These are phyloP conservation scores for Leccinum pachyderme DNA, from an alignment of 1,284 basidiomycete genomes.

Conservation along the genomic window DNA sequence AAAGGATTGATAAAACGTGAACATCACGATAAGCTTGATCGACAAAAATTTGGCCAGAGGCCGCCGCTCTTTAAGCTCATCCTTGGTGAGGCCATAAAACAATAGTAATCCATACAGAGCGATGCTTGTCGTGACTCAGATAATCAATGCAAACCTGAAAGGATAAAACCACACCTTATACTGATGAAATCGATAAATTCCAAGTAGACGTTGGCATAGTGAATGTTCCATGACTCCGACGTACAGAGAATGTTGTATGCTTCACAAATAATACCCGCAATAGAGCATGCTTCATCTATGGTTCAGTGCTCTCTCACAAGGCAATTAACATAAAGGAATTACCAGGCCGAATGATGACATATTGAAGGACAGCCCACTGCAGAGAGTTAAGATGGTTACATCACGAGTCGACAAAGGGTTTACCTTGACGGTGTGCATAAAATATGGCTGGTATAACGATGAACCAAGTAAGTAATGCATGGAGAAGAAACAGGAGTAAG, in stretches of 20 bases:
- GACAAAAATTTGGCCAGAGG: slow-evolving; percentile 81
- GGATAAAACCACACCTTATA: slow-evolving; percentile 56
- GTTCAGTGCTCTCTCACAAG: slow-evolving; percentile 32
- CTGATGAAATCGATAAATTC: slow-evolving; percentile 72
- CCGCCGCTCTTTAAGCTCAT: slow-evolving; percentile 71
- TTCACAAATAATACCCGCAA: slow-evolving; percentile 77
- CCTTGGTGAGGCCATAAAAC: slow-evolving; percentile 79
- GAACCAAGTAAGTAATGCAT: slow-evolving; percentile 4
- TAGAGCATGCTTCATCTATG: slow-evolving; percentile 39
- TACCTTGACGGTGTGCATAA: slow-evolving; percentile 85
- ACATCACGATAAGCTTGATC: slow-evolving; percentile 86
- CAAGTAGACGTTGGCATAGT: slow-evolving; percentile 73
- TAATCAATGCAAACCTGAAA: background rate
- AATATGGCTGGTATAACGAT: slow-evolving; percentile 57
- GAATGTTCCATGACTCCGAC: slow-evolving; percentile 53
- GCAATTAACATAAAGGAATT: background rate
- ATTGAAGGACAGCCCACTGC: slow-evolving; percentile 82
- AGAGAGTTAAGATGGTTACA: slow-evolving; percentile 1
- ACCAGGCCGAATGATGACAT: slow-evolving; percentile 78
- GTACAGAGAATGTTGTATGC: slow-evolving; percentile 65
- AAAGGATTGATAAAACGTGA: slow-evolving; percentile 78
- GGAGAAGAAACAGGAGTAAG: background rate
- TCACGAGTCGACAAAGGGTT: slow-evolving; percentile 10
- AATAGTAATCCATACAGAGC: slow-evolving; percentile 77
- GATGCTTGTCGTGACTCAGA: slow-evolving; percentile 43